Base-by-base conservation (phyloP, 495 filamentous ascomycete species). In the Talaromyces liani region DNA sequence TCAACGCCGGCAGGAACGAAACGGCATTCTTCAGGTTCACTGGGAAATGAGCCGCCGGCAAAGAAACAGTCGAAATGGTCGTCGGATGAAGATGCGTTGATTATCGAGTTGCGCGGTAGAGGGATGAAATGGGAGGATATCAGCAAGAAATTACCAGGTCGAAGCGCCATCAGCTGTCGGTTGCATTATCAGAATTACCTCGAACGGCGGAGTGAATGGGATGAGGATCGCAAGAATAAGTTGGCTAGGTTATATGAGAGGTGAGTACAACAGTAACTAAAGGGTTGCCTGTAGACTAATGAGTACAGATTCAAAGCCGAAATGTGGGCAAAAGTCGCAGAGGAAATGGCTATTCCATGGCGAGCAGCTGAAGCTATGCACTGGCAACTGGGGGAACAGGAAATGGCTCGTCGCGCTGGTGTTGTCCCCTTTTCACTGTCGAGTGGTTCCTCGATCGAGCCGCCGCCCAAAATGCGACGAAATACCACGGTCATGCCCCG, bases 51-150 rank as follows among this genome's bases (percentile, higher is more conserved):
- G 65, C 90, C 90, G 0, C 91, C 91, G 5, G 91, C 91, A 9
- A 97, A 96, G 78, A 96, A 91, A 74, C 93, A 96, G 72, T 93
- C 89, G 70, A 97, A 98, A 76, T 98, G 94, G 94, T 92, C 88
- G 41, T 80, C 87, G 1, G 91, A 97, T 49, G 94, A 98, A 75
- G 91, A 97, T 71, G 87, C 87, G 47, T 69, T 92, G 58, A 96
- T 96, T 72, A 96, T 96, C 63, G 87, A 92, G 69, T 82, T 98
- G 63, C 86, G 94, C 27, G 90, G 90, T 34, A 86, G 83, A 66
- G 91, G 91, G 9, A 94, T 95, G 89, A 98, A 97, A 69, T 98
- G 94, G 94, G 94, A 97, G 66, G 95, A 98, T 75, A 97, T 98
- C 71, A 92, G 90, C 62, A 91, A 91, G 77, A 84, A 86, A 18